Percentiles rank a stretch among this genome's conserved stretches.
phyloP scores from a whole-genome alignment of 441 rosid genomes.

The Euphorbia celastroides region DNA sequence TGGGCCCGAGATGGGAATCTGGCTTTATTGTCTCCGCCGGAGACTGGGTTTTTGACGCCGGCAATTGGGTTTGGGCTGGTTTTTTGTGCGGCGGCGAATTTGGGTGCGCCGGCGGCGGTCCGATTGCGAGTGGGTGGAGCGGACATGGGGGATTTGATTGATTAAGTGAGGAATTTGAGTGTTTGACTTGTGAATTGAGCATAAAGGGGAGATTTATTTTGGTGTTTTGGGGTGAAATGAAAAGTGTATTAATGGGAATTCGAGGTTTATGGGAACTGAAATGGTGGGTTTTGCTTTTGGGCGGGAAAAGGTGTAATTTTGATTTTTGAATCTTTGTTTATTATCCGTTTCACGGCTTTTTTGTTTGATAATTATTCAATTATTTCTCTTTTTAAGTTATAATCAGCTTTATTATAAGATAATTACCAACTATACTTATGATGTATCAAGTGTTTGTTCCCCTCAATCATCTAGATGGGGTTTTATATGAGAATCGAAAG shows the following conservation, averaged over 20 bases:
- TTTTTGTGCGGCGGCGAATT: conserved; percentile 27
- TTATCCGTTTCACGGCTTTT: not conserved
- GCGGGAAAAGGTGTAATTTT: conserved; percentile 12
- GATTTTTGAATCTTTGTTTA: conserved; percentile 3
- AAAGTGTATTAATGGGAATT: not conserved
- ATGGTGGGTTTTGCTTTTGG: conserved; percentile 3
- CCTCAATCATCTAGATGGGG: too few relatives aligned
- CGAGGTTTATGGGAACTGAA: not conserved
- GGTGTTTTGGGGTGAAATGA: not conserved
- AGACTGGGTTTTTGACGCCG: conserved; percentile 31
- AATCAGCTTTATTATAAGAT: too few relatives aligned
- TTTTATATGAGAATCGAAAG: too few relatives aligned
- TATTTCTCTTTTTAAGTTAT: too few relatives aligned
- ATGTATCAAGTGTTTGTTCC: too few relatives aligned
- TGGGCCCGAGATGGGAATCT: conserved; percentile 32
- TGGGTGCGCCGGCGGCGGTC: conserved; percentile 29
- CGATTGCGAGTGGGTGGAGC: conserved; percentile 50
- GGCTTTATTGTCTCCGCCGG: conserved; percentile 60
- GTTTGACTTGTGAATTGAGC: not conserved
- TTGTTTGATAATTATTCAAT: too few relatives aligned
- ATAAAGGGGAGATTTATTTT: not conserved
- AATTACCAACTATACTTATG: too few relatives aligned
- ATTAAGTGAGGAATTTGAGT: not conserved
- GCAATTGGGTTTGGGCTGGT: conserved; percentile 25
- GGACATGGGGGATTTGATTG: conserved; percentile 41